Evolutionary conservation across 2,329 filamentous ascomycete genomes (phyloP), one percentile per base, ranked within the genome.

Genomic region (Rhytidhysteron rufulum): DNA sequence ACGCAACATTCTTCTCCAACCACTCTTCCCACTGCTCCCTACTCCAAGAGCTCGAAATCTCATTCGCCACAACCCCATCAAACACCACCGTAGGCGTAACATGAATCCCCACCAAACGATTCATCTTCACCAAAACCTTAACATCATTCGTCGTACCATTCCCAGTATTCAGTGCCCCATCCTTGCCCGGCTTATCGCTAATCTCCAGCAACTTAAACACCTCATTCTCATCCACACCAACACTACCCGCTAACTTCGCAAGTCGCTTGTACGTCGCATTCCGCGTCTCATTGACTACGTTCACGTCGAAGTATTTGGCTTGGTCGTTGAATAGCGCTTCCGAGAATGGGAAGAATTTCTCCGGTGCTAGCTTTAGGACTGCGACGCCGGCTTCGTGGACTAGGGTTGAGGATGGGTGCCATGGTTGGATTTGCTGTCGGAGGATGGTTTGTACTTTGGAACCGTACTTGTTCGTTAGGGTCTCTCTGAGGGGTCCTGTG

Each of bases 61-160:
- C 80, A 49, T 79, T 80, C 57, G 86, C 86, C 36, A 94, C 83
- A 18, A 94, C 79, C 0, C 90, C 89, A 66, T 97, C 82, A 63
- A 94, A 90, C 36, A 95, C 74, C 16, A 91, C 88, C 0, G 90
- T 96, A 2, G 91, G 91, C 31, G 88, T 91, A 30, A 96, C 88
- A 70, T 97, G 91, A 31, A 95, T 80, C 10, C 90, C 86, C 7
- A 86, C 78, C 51, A 93, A 68, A 31, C 91, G 74, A 55, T 87
- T 75, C 63, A 83, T 83, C 77, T 90, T 94, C 46, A 91, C 80
- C 55, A 91, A 71, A 35, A 87, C 67, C 74, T 95, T 96, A 40
- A 96, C 66, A 64, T 95, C 88, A 60, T 85, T 78, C 18, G 90
- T 96, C 37, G 94, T 84, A 41, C 73, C 72, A 62, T 97, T 96